These are phyloP conservation scores for Gamarada debralockiae DNA, from an alignment of 495 filamentous ascomycete species.

Conservation along the genomic window DNA sequence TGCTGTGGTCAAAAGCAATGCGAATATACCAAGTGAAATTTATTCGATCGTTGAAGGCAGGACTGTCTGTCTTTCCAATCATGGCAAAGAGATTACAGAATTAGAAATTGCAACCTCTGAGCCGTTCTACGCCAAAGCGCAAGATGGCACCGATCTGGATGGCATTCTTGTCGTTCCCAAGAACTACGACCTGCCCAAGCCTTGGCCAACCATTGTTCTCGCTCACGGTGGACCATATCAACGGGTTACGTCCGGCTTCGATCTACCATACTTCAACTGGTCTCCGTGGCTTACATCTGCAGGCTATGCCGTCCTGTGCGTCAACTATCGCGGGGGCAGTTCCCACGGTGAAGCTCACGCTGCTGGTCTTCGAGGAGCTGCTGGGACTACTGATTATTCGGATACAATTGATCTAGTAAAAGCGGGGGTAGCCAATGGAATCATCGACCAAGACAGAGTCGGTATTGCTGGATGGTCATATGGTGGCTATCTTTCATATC, in stretches of 20 bases:
- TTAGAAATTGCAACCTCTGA: not conserved
- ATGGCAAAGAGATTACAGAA: not conserved
- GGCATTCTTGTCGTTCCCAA: not conserved
- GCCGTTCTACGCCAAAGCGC: not conserved
- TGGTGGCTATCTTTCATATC: conserved; percentile 4
- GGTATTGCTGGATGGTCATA: conserved; percentile 4
- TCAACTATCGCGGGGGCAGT: conserved; percentile 14
- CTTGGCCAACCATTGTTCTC: conserved; percentile 1
- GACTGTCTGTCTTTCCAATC: not conserved
- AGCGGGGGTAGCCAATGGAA: not conserved
- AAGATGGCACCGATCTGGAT: not conserved
- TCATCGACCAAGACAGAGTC: not conserved
- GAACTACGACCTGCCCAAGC: not conserved
- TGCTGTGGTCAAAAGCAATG: not conserved
- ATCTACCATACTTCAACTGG: not conserved
- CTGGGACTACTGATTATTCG: conserved; percentile 1
- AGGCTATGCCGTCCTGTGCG: conserved; percentile 5
- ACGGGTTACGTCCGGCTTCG: not conserved
- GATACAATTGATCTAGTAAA: conserved; percentile 4
- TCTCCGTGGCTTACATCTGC: not conserved
- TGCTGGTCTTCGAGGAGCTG: not conserved
- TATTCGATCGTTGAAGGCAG: not conserved
- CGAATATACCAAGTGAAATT: not conserved
- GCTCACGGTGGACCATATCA: conserved; percentile 3
- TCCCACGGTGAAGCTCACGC: not conserved